A percentile compares a stretch with the other conserved stretches of the same genome.
These are phyloP conservation scores for Spinacia oleracea DNA, from an alignment of 179 eudicot species.

Conservation along the genomic window DNA sequence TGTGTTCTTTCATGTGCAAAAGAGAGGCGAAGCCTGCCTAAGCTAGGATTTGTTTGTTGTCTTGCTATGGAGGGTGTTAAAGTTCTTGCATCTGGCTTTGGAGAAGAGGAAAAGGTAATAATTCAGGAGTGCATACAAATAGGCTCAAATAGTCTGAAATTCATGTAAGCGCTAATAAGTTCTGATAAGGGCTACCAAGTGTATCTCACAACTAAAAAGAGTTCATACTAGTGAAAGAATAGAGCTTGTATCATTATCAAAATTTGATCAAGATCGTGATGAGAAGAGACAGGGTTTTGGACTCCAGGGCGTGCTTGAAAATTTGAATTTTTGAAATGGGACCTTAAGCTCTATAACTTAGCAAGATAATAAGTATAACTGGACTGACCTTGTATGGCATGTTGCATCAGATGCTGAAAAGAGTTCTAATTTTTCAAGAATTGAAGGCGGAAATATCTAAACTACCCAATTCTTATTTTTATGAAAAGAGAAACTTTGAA, in stretches of 20 bases:
- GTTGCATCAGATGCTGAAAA: neutral
- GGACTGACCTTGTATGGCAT: neutral
- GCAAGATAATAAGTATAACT: neutral
- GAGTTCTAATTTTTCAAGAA: neutral
- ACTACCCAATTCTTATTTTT: too few relatives aligned
- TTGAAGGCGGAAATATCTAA: too few relatives aligned
- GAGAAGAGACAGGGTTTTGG: neutral
- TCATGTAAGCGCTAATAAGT: too few relatives aligned
- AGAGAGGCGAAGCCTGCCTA: conserved; percentile 79
- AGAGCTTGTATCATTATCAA: neutral
- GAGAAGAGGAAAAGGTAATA: conserved; percentile 68
- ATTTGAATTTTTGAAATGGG: neutral
- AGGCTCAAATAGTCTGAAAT: too few relatives aligned
- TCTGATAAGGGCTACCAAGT: neutral
- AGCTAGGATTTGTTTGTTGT: conserved; percentile 81
- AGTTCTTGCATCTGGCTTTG: conserved; percentile 85
- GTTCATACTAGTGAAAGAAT: neutral
- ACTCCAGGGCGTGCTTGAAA: neutral
- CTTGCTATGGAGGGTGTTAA: conserved; percentile 97
- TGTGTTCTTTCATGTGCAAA: conserved; percentile 91
- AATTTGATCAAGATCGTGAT: neutral
- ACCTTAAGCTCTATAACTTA: neutral
- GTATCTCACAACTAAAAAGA: neutral
- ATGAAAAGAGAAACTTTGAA: neutral
- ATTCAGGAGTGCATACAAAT: conserved; percentile 19